Percentiles rank a stretch among this genome's conserved stretches.
These are phyloP conservation scores for Daldinia concentrica DNA, from an alignment of 495 filamentous ascomycete species.

Conservation along the genomic window DNA sequence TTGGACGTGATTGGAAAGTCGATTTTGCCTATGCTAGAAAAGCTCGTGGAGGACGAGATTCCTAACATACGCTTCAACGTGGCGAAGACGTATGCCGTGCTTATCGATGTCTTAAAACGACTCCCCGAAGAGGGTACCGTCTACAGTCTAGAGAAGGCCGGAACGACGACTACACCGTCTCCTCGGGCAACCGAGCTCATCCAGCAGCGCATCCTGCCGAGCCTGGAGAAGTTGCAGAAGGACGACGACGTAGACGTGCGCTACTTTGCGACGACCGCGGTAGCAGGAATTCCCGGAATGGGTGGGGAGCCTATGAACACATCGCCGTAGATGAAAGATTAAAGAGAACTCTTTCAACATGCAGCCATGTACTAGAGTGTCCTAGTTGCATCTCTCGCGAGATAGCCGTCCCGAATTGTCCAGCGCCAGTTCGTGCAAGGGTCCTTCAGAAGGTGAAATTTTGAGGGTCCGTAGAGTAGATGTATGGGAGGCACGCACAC, in stretches of 20 bases:
- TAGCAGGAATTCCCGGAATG: conserved; percentile 50
- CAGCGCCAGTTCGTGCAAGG: conserved; percentile 21
- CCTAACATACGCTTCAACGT: conserved; percentile 99
- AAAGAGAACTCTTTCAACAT: conserved; percentile 41
- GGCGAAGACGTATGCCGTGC: conserved; percentile 91
- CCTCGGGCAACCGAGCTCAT: conserved; percentile 82
- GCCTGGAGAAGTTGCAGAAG: conserved; percentile 90
- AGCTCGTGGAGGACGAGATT: conserved; percentile 90
- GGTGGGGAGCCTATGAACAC: conserved; percentile 68
- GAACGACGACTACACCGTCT: conserved; percentile 66
- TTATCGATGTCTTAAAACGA: conserved; percentile 88
- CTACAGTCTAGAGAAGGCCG: conserved; percentile 81
- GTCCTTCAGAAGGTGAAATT: conserved; percentile 18
- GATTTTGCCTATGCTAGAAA: conserved; percentile 94
- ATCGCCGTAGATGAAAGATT: conserved; percentile 60
- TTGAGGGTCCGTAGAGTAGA: conserved; percentile 31
- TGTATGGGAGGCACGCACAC: conserved; percentile 30
- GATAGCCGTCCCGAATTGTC: conserved; percentile 30
- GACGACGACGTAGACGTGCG: conserved; percentile 98
- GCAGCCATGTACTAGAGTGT: conserved; percentile 41
- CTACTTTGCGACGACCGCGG: conserved; percentile 80
- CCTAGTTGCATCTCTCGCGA: conserved; percentile 41
- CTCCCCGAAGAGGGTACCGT: conserved; percentile 89
- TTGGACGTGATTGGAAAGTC: conserved; percentile 90
- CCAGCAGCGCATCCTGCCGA: conserved; percentile 85